Evolutionary conservation across 164 flowering plant genomes (phyloP).

Genomic region (Malania oleifera): DNA sequence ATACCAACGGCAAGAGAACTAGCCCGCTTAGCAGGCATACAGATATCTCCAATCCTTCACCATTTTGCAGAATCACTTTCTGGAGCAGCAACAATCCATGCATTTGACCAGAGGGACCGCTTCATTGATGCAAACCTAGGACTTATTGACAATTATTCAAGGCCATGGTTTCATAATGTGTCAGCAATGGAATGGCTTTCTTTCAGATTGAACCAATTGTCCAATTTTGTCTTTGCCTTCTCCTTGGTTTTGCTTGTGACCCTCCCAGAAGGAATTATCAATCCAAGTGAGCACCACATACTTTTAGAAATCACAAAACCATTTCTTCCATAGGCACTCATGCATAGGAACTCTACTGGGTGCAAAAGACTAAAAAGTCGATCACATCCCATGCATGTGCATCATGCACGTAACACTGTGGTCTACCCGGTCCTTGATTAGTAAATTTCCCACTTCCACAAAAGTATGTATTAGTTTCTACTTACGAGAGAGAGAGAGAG

Average conservation of each 20-base stretch:
- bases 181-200: constrained; percentile 97
- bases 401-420: too few relatives aligned
- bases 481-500: too few relatives aligned
- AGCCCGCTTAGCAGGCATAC: constrained; percentile 73
- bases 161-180: constrained; percentile 93
- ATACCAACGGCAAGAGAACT: constrained; percentile 91
- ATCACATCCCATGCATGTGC: too few relatives aligned
- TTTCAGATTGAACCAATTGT: constrained; percentile 69
- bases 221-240: constrained; percentile 85
- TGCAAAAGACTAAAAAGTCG: too few relatives aligned
- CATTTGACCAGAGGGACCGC: constrained; percentile 68
- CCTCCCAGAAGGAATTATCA: constrained; percentile 86
- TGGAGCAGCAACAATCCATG: constrained; percentile 88
- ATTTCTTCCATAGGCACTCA: too few relatives aligned
- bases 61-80: constrained; percentile 90
- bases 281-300: constrained; percentile 68
- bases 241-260: constrained; percentile 75
- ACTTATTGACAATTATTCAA: constrained; percentile 66
- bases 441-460: too few relatives aligned
- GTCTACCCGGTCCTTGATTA: too few relatives aligned
- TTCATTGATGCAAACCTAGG: constrained; percentile 47
- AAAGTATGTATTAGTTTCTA: too few relatives aligned
- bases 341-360: too few relatives aligned
- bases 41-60: constrained; percentile 86
- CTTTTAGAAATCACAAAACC: background rate